Conservation (phyloP, 23 red algal genomes). For the Rhodosorus marinus region DNA sequence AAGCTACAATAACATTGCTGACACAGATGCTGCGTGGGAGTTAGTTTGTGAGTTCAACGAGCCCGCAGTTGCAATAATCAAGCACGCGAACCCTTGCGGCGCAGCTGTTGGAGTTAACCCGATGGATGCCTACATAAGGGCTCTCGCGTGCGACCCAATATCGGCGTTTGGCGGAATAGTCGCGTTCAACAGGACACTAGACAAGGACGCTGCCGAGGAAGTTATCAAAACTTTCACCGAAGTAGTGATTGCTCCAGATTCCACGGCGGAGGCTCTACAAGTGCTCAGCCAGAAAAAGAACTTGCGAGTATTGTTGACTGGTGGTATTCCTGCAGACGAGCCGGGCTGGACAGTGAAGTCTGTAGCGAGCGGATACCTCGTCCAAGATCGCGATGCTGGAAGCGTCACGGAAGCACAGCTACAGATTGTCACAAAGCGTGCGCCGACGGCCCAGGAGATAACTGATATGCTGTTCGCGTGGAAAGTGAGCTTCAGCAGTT, state of each 20-base stretch:
- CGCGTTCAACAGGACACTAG: constrained; percentile 61
- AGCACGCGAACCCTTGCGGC: constrained; percentile 93
- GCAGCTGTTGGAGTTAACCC: constrained; percentile 58
- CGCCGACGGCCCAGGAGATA: constrained; percentile 63
- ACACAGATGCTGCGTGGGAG: constrained; percentile 93
- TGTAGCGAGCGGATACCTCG: constrained; percentile 67
- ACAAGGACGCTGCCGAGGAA: constrained; percentile 71
- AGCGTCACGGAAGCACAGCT: constrained; percentile 26
- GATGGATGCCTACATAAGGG: constrained; percentile 68
- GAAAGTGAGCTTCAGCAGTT: too few relatives aligned
- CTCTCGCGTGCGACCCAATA: constrained; percentile 71
- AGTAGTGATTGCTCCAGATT: constrained; percentile 88
- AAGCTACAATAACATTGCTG: constrained; percentile 95
- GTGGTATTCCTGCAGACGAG: constrained; percentile 38
- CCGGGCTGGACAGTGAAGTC: constrained; percentile 31
- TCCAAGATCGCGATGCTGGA: constrained; percentile 59
- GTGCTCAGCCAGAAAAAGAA: constrained; percentile 62
- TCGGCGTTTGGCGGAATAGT: constrained; percentile 95
- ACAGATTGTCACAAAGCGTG: constrained; percentile 72
- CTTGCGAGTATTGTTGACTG: constrained; percentile 74
- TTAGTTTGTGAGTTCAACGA: constrained; percentile 71
- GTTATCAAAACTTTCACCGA: constrained; percentile 78
- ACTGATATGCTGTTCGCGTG: constrained; percentile 85
- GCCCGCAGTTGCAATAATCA: constrained; percentile 75
- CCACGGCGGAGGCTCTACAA: constrained; percentile 48